A percentile compares a stretch with the other conserved stretches of the same genome.
Conservation (phyloP, 257 asterid genomes). For the Fraxinus americana region DNA sequence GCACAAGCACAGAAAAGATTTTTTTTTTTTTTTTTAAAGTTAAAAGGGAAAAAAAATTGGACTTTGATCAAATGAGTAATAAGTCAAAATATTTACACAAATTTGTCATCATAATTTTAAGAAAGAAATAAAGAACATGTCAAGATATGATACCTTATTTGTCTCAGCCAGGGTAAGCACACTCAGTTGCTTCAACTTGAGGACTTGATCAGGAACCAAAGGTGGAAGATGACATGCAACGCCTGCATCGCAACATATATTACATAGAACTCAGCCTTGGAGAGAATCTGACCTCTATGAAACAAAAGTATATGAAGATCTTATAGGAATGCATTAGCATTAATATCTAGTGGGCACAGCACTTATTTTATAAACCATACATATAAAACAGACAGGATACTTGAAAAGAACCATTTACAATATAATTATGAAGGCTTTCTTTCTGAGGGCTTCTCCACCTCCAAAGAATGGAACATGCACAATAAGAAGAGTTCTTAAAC, state of each 20-base stretch:
- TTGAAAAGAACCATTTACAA: not conserved
- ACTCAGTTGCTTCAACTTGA: conserved; percentile 93
- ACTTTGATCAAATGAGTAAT: conserved; percentile 20
- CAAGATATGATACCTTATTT: conserved; percentile 57
- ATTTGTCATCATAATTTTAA: conserved; percentile 7
- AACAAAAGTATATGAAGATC: conserved; percentile 4
- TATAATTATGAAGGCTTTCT: not conserved
- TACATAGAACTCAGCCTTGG: conserved; percentile 11
- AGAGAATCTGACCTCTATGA: conserved; percentile 5
- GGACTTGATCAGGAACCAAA: conserved; percentile 80
- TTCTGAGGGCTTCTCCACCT: not conserved
- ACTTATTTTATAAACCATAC: not conserved
- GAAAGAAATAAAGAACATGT: conserved; percentile 10
- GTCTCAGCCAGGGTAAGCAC: conserved; percentile 93
- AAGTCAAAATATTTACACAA: not conserved
- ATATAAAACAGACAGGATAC: conserved; percentile 10
- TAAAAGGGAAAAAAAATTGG: not conserved
- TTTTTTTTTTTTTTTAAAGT: not conserved
- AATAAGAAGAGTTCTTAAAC: not conserved
- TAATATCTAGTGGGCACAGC: conserved; percentile 8
- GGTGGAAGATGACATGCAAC: conserved; percentile 63
- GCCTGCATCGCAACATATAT: conserved; percentile 45
- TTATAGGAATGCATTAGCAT: not conserved
- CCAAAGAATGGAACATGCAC: conserved; percentile 4
- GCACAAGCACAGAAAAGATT: not conserved